Evolutionary conservation across 768 basidiomycete species (phyloP).

Genomic region (Fistulinella prunicolor): DNA sequence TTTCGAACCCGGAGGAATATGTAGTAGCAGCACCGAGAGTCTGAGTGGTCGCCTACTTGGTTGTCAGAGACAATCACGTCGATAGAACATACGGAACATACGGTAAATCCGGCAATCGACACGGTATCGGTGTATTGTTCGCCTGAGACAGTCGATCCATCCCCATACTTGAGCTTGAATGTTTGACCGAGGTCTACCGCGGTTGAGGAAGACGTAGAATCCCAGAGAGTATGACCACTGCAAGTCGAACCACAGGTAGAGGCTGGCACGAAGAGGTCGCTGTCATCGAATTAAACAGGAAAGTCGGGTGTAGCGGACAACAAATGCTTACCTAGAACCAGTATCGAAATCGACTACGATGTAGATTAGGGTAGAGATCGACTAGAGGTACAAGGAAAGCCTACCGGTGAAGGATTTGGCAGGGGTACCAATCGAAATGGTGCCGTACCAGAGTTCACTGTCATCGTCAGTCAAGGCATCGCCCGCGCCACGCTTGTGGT

Average conservation of each 20-base stretch:
- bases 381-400: background rate
- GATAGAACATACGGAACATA: background rate
- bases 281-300: slow-evolving; percentile 6
- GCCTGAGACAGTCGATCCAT: background rate
- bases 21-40: slow-evolving; percentile 5
- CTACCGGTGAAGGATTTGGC: background rate
- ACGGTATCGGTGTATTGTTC: slow-evolving; percentile 7
- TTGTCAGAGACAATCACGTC: background rate
- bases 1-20: background rate
- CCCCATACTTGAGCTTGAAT: no score
- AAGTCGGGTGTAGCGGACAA: background rate
- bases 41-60: slow-evolving; percentile 5
- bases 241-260: slow-evolving; percentile 24
- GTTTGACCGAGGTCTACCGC: background rate
- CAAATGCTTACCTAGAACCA: slow-evolving; percentile 13
- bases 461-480: background rate
- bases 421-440: slow-evolving; percentile 6
- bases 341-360: slow-evolving; percentile 26
- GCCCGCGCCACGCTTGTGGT: background rate
- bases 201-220: slow-evolving; percentile 18
- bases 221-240: slow-evolving; percentile 29
- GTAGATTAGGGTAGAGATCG: background rate
- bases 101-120: slow-evolving; percentile 5
- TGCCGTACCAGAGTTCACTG: slow-evolving; percentile 3
- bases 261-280: slow-evolving; percentile 26